Evolutionary conservation across 768 basidiomycete genomes (phyloP).

Genomic region (Epithele typhae): DNA sequence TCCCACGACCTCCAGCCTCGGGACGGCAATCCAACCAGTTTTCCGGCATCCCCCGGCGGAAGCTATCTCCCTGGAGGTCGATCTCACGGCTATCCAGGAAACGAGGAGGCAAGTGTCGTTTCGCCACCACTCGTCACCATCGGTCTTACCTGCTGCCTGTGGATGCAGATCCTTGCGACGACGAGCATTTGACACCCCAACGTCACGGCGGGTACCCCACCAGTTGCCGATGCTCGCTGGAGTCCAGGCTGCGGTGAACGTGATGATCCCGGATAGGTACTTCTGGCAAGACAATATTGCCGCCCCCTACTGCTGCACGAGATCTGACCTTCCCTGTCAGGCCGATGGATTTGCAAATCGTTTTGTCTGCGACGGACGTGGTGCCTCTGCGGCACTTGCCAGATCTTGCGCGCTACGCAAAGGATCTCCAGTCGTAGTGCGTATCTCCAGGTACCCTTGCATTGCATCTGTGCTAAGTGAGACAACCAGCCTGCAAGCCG

Average conservation of each 20-base stretch:
- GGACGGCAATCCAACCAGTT: too few species aligned
- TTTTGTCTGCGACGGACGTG: too few species aligned
- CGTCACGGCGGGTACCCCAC: too few species aligned
- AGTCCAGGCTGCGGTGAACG: conserved; percentile 35
- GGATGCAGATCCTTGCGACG: too few species aligned
- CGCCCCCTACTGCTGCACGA: not conserved
- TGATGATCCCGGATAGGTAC: conserved; percentile 59
- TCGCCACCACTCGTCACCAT: too few species aligned
- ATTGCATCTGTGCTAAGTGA: too few species aligned
- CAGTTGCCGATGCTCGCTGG: conserved; percentile 37
- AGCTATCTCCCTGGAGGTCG: conserved; percentile 19
- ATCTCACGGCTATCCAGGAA: conserved; percentile 1
- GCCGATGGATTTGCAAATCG: conserved; percentile 55
- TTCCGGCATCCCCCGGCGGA: not conserved
- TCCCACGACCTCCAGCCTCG: not conserved
- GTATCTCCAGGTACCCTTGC: conserved; percentile 14
- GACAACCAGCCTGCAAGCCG: too few species aligned
- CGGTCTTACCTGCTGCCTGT: too few species aligned
- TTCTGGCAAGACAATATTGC: not conserved
- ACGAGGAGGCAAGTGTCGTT: too few species aligned
- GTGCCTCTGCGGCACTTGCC: too few species aligned
- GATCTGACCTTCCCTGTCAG: conserved; percentile 26
- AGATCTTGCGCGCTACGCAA: conserved; percentile 40
- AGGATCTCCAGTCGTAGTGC: conserved; percentile 40
- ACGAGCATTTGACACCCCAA: too few species aligned